These are phyloP conservation scores for Macrophomina tecta DNA, from an alignment of 2,329 filamentous ascomycete genomes.

Conservation along the genomic window DNA sequence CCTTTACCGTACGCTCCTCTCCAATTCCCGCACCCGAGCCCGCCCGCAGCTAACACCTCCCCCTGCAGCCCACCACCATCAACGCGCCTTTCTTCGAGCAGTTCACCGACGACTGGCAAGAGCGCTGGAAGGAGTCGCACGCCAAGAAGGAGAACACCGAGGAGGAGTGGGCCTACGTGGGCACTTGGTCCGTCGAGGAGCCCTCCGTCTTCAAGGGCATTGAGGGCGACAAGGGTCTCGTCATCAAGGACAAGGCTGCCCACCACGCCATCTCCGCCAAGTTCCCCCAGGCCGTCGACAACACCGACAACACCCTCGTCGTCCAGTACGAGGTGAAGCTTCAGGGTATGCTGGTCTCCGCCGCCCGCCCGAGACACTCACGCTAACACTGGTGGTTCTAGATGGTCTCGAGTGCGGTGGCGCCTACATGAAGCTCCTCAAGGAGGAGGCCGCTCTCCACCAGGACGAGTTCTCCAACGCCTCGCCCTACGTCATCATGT, in stretches of 20 bases:
- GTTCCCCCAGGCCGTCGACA: constrained; percentile 94
- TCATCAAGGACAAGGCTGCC: constrained; percentile 96
- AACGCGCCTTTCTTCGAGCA: constrained; percentile 98
- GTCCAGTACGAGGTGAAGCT: constrained; percentile 99
- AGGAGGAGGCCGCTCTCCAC: constrained; percentile 96
- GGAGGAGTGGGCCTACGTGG: constrained; percentile 93
- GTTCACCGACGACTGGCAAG: constrained; percentile 96
- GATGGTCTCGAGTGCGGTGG: constrained; percentile 97
- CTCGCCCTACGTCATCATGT: constrained; percentile 99
- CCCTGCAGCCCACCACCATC: constrained; percentile 78
- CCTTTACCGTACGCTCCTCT: constrained; percentile 77
- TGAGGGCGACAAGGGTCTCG: constrained; percentile 92
- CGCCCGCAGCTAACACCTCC: constrained; percentile 32
- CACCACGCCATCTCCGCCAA: constrained; percentile 99
- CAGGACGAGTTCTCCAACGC: constrained; percentile 97
- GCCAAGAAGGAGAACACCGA: constrained; percentile 94
- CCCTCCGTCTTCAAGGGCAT: constrained; percentile 89
- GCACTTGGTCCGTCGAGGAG: constrained; percentile 97
- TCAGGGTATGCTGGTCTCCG: constrained; percentile 70
- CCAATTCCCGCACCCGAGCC: background rate
- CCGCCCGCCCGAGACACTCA: background rate
- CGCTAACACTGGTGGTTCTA: constrained; percentile 43
- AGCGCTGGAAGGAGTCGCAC: constrained; percentile 90
- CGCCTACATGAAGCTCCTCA: constrained; percentile 98
- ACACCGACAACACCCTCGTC: constrained; percentile 95